Percentiles rank a stretch among this genome's conserved stretches.
These are phyloP conservation scores for Oryza longistaminata DNA, from an alignment of 176 grass and related monocot species.

Conservation along the genomic window DNA sequence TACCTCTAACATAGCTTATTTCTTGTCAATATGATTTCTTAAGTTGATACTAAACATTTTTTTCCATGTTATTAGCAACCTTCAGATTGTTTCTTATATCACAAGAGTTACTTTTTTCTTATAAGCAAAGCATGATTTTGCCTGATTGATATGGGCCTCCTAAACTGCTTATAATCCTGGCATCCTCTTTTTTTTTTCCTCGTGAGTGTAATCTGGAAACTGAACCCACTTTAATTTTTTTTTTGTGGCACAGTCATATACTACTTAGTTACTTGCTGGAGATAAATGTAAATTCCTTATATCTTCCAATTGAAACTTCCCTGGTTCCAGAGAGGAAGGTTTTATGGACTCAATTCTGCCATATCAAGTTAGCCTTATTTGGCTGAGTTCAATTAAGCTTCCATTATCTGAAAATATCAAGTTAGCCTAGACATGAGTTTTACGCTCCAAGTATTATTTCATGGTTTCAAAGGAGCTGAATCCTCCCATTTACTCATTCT, in stretches of 20 bases:
- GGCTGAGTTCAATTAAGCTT: no score
- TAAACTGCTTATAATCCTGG: neutral
- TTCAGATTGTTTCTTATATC: neutral
- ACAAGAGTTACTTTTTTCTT: neutral
- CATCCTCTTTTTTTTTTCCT: neutral
- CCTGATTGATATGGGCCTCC: neutral
- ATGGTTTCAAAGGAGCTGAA: neutral
- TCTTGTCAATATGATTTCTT: neutral
- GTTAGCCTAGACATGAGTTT: neutral
- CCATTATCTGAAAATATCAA: neutral
- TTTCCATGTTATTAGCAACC: neutral
- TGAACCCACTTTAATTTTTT: constrained; percentile 1
- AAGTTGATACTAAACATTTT: neutral
- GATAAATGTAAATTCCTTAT: neutral
- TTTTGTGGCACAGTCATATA: neutral
- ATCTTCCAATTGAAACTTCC: neutral
- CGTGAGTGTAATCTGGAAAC: constrained; percentile 1
- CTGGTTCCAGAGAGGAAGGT: neutral
- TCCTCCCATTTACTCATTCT: neutral
- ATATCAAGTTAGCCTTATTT: neutral
- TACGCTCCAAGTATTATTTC: neutral
- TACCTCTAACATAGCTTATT: neutral
- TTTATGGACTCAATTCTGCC: neutral
- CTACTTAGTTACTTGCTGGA: neutral
- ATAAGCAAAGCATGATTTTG: constrained; percentile 13